These are phyloP conservation scores for Trichophyton simii DNA, from an alignment of 2,329 filamentous ascomycete genomes.

Conservation along the genomic window DNA sequence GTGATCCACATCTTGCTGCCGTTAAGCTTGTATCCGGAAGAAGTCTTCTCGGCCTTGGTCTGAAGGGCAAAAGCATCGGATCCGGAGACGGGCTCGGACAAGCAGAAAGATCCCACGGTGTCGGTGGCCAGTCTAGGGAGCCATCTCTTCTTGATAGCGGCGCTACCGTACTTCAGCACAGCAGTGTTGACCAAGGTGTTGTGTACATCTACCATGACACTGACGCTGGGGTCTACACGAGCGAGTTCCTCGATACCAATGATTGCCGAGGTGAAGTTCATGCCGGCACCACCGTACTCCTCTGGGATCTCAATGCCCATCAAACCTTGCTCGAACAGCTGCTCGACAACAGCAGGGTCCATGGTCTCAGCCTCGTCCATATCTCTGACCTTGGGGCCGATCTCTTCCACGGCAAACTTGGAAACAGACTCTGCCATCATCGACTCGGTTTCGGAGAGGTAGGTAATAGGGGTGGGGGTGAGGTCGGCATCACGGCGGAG, in stretches of 20 bases:
- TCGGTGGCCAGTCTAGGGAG: conserved; percentile 80
- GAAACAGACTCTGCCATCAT: conserved; percentile 82
- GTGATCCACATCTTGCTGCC: conserved; percentile 99
- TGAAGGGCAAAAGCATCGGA: conserved; percentile 93
- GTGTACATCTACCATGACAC: conserved; percentile 91
- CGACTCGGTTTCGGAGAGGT: conserved; percentile 77
- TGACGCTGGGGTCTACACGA: conserved; percentile 84
- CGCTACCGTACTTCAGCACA: conserved; percentile 70
- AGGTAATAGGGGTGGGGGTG: conserved; percentile 81
- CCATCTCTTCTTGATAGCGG: conserved; percentile 68
- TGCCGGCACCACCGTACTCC: conserved; percentile 88
- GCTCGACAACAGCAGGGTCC: conserved; percentile 78
- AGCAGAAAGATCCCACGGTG: conserved; percentile 81
- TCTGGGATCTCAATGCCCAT: conserved; percentile 98
- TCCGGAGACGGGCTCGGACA: conserved; percentile 83
- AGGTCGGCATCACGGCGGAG: conserved; percentile 50
- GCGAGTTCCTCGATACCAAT: conserved; percentile 95
- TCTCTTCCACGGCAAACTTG: conserved; percentile 80
- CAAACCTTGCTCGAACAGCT: conserved; percentile 90
- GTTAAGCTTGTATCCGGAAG: conserved; percentile 71
- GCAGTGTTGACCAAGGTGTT: conserved; percentile 96
- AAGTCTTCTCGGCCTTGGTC: conserved; percentile 76
- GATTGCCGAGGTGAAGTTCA: conserved; percentile 97
- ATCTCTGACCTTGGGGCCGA: conserved; percentile 81
- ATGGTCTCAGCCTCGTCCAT: conserved; percentile 97